Percentiles rank a stretch among this genome's conserved stretches.
Conservation (phyloP, 2,329 filamentous ascomycete genomes). For the Rhexocercosporidium sp. region DNA sequence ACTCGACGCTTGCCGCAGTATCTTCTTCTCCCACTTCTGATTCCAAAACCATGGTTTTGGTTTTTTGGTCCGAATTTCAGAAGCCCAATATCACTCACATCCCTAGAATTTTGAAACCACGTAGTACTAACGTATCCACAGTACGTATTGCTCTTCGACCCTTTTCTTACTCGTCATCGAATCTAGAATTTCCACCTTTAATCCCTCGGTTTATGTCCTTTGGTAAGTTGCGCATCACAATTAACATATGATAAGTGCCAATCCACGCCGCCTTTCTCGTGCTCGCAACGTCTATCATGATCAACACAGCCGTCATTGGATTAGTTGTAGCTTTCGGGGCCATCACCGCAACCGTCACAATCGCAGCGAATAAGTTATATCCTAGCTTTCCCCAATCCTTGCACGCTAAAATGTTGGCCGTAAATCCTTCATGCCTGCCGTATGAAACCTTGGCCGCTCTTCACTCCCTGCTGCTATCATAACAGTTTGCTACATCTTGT, state of each 20-base stretch:
- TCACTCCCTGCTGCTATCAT: conserved; percentile 39
- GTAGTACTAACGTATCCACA: too few relatives aligned
- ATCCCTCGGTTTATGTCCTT: too few relatives aligned
- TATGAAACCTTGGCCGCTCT: conserved; percentile 44
- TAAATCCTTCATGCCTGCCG: conserved; percentile 42
- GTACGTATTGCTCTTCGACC: too few relatives aligned
- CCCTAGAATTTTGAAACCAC: too few relatives aligned
- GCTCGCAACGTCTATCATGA: conserved; percentile 40
- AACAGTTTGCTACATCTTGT: conserved; percentile 43
- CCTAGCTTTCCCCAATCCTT: conserved; percentile 47
- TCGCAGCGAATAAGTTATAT: conserved; percentile 47
- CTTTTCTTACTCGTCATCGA: too few relatives aligned
- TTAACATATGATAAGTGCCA: conserved; percentile 32
- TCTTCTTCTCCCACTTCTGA: too few relatives aligned
- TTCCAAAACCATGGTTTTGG: too few relatives aligned
- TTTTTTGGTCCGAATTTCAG: too few relatives aligned
- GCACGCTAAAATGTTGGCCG: conserved; percentile 47
- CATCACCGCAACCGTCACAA: conserved; percentile 46
- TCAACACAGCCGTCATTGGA: conserved; percentile 46
- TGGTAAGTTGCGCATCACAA: too few relatives aligned
- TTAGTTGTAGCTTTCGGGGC: conserved; percentile 46
- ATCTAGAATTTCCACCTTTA: too few relatives aligned
- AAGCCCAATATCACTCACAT: too few relatives aligned
- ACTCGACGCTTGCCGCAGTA: conserved; percentile 46
- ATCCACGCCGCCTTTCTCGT: conserved; percentile 46